Conservation (phyloP, 495 filamentous ascomycete species). For the Patellaria atrata region DNA sequence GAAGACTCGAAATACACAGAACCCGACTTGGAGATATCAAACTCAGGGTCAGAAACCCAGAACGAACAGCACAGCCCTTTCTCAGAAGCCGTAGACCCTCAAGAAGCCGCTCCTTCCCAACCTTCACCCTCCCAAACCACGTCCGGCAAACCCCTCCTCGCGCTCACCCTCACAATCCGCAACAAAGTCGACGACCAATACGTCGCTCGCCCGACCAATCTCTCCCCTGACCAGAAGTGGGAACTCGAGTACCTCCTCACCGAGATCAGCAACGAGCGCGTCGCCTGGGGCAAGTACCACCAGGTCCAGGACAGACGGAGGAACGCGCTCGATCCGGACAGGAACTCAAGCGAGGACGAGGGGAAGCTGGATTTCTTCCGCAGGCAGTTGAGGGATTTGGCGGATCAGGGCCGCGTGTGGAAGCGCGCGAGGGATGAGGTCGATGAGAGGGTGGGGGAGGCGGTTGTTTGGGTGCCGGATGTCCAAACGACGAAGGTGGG, state of each 20-base stretch:
- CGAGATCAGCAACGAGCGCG: conserved; percentile 32
- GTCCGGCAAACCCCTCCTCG: conserved; percentile 37
- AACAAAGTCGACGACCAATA: conserved; percentile 57
- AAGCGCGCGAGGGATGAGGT: conserved; percentile 34
- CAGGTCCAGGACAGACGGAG: conserved; percentile 36
- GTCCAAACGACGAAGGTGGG: neutral
- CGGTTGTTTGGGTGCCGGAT: conserved; percentile 3
- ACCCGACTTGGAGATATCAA: neutral
- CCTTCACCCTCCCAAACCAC: conserved; percentile 3
- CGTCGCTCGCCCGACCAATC: conserved; percentile 42
- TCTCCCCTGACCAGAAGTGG: conserved; percentile 48
- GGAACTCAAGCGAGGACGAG: conserved; percentile 20
- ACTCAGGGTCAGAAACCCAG: conserved; percentile 13
- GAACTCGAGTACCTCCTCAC: conserved; percentile 57
- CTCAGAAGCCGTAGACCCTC: too few relatives aligned
- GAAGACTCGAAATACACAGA: neutral
- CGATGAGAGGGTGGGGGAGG: conserved; percentile 25
- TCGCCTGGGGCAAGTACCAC: conserved; percentile 36
- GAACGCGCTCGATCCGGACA: conserved; percentile 27
- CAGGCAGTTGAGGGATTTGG: conserved; percentile 30
- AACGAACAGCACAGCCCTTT: too few relatives aligned
- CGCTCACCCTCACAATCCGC: conserved; percentile 51
- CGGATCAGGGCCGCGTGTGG: conserved; percentile 32
- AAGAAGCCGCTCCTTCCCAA: too few relatives aligned
- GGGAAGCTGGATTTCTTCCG: conserved; percentile 31